These are phyloP conservation scores for Oryza meyeriana DNA, from an alignment of 176 grass and related monocot species.

Conservation along the genomic window DNA sequence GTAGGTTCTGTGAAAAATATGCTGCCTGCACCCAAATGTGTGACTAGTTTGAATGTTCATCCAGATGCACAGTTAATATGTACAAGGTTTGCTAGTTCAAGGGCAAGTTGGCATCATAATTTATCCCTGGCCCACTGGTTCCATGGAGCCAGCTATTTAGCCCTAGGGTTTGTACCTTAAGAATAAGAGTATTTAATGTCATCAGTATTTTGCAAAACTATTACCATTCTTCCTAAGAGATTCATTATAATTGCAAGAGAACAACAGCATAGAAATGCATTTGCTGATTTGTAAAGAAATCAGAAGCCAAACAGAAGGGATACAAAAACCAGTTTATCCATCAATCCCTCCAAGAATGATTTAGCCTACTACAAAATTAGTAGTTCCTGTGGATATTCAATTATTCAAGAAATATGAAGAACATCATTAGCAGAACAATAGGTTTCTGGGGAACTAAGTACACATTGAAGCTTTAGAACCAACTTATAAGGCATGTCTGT, in stretches of 20 bases:
- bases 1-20: not conserved
- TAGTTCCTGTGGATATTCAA: not conserved
- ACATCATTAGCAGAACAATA: not conserved
- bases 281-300: not conserved
- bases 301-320: not conserved
- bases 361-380: not conserved
- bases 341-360: not conserved
- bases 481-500: not conserved
- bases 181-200: not conserved
- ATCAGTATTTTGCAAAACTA: not conserved
- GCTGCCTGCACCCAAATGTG: not conserved
- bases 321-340: not conserved
- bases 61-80: not conserved
- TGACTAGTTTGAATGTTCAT: not conserved
- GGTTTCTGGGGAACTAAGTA: not conserved
- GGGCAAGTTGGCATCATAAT: slow-evolving; percentile 3
- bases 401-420: slow-evolving; percentile 13
- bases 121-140: not conserved
- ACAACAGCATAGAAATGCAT: not conserved
- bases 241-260: not conserved
- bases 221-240: not conserved
- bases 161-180: not conserved
- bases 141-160: not conserved
- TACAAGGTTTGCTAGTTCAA: slow-evolving; percentile 15
- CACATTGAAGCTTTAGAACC: not conserved